Evolutionary conservation across 768 basidiomycete genomes (phyloP), one percentile per base, ranked within the genome.

Genomic region (Trametes meyenii): DNA sequence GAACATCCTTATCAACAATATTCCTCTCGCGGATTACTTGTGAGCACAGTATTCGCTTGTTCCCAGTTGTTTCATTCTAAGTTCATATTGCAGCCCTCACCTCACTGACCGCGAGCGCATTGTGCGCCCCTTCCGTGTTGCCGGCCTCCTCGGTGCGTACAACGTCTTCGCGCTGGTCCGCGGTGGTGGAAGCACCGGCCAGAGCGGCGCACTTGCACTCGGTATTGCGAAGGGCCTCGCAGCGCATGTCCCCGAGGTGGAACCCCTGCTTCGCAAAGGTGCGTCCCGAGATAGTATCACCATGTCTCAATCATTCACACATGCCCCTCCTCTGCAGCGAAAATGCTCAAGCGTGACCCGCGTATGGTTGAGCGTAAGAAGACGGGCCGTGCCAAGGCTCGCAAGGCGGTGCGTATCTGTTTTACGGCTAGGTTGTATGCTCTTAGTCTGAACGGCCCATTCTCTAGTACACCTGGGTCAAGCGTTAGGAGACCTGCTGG

Each of bases 311-410:
- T 64, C 48, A 55, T 51, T 60, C 35, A 40, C 19, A 6, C 49
- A 19, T 21, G 19, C 33, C 7, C 7, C 43, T 49, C 19, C 57
- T 46, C 33, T 17, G 16, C 49, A 97, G 96, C 92, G 61, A 89
- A 93, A 78, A 78, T 96, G 49, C 76, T 94, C 60, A 85, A 86
- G 73, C 87, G 96, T 69, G 96, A 99, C 80, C 94, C 95, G 48
- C 89, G 97, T 75, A 92, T 96, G 92, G 96, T 97, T 33, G 96
- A 99, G 77, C 83, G 96, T 69, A 99, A 99, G 80, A 99, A 99
- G 84, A 92, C 96, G 16, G 93, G 93, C 60, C 74, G 86, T 69
- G 85, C 90, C 61, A 97, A 97, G 79, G 94, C 96, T 61, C 87
- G 96, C 75, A 95, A 96, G 78, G 83, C 83, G 78, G 94, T 95